Evolutionary conservation across 108 stramenopile genomes (phyloP).

Genomic region (Schizochytrium sp.): DNA sequence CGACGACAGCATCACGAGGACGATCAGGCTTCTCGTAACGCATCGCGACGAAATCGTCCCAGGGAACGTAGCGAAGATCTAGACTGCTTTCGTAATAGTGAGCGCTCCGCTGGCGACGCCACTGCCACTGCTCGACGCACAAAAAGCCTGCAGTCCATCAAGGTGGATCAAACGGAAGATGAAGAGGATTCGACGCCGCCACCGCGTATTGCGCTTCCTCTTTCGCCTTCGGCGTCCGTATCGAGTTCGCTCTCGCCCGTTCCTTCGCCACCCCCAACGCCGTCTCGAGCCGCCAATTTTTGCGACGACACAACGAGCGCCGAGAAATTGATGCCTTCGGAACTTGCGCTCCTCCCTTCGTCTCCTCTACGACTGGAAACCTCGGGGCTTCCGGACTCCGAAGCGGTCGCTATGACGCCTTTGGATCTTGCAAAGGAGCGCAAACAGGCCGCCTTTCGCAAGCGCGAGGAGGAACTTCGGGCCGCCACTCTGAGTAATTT

Average conservation of each 20-base stretch:
- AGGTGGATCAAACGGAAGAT: background rate
- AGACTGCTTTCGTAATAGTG: background rate
- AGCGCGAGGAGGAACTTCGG: background rate
- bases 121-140: background rate
- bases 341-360: no score
- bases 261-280: no score
- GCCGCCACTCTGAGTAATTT: background rate
- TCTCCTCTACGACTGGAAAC: no score
- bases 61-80: background rate
- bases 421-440: background rate
- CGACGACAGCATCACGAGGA: no score
- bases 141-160: background rate
- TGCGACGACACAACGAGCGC: no score
- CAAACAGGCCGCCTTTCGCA: background rate
- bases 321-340: no score
- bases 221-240: no score
- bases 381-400: no score
- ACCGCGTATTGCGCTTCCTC: no score
- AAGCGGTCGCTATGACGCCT: background rate
- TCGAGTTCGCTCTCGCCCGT: no score
- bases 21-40: background rate
- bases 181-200: no score
- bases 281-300: no score
- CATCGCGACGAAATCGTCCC: background rate
- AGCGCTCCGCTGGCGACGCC: background rate